Base-by-base conservation (phyloP, 805 yeast genomes). In the Wickerhamomyces sydowiorum region DNA sequence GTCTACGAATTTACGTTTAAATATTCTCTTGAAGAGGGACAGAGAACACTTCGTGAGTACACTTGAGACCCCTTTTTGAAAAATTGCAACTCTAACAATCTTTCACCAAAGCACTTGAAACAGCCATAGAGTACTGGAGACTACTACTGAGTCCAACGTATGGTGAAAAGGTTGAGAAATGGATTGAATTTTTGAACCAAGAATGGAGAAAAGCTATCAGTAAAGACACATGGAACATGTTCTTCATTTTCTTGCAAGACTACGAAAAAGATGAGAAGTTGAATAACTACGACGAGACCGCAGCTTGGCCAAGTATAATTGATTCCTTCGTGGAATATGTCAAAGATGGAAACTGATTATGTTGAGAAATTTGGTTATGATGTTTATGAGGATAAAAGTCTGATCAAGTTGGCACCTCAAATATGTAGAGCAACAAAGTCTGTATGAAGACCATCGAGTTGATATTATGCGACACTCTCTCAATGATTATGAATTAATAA, bases 221-320 rank as follows among this genome's bases (percentile, higher is more conserved):
- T 5, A 75, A 64, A 48, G 99, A 91, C 55, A 76, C 81, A 20
- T 91, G 97, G 97, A 72, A 76, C 46, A 89, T 90, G 97, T 66
- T 85, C 42, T 72, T 72, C 41, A 78, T 80, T 42, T 87, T 89
- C 53, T 61, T 82, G 42, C 61, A 66, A 41, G 75, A 75, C 45
- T 70, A 70, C 45, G 61, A 76, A 1, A 47, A 58, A 15, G 85
- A 86, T 45, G 77, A 84, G 0, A 47, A 55, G 1, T 65, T 91
- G 5, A 62, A 63, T 14, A 64, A 61, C 3, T 90, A 89, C 60
- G 90, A 84, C 52, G 93, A 83, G 49, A 74, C 76, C 51, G 89
- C 84, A 20, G 86, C 96, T 1, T 91, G 98, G 98, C 99, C 98
- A 5, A 77, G 86, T 41, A 66, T 87, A 15, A 78, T 91, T 49